Evolutionary conservation across 2,329 filamentous ascomycete genomes (phyloP).

Genomic region (Aureobasidium sp.): DNA sequence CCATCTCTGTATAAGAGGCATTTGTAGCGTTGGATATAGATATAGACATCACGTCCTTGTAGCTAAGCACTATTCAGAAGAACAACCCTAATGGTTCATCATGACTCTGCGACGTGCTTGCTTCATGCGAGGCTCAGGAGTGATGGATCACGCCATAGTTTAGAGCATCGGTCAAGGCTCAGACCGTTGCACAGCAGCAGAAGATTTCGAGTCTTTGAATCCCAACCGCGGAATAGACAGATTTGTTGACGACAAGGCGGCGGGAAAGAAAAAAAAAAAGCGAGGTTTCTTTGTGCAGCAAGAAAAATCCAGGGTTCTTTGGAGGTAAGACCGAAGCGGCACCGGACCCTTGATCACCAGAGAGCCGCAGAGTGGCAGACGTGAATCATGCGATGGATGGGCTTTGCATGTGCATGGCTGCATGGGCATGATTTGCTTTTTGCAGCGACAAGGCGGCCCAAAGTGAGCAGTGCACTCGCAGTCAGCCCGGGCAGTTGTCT

Average conservation of each 20-base stretch:
- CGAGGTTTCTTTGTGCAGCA: neutral
- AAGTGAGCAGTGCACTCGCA: neutral
- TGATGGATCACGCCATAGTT: neutral
- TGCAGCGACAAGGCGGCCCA: neutral
- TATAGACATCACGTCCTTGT: neutral
- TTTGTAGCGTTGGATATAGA: neutral
- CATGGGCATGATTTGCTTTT: neutral
- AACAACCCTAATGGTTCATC: neutral
- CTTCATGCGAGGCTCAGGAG: neutral
- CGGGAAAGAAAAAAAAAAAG: neutral
- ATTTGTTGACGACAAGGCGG: slow-evolving; percentile 5
- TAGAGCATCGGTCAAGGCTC: neutral
- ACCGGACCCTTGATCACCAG: slow-evolving; percentile 1
- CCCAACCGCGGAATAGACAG: neutral
- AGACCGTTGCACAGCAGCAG: neutral
- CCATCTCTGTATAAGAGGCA: neutral
- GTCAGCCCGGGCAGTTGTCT: neutral
- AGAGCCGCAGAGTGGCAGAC: slow-evolving; percentile 1
- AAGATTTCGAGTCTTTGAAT: neutral
- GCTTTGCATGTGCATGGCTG: neutral
- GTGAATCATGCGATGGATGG: neutral
- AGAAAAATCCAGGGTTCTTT: slow-evolving; percentile 6
- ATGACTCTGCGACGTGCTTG: neutral
- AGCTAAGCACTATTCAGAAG: neutral
- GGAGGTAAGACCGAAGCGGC: slow-evolving; percentile 1